Evolutionary conservation across 2,329 filamentous ascomycete species (phyloP).

Genomic region (Cladorrhinum sp.): DNA sequence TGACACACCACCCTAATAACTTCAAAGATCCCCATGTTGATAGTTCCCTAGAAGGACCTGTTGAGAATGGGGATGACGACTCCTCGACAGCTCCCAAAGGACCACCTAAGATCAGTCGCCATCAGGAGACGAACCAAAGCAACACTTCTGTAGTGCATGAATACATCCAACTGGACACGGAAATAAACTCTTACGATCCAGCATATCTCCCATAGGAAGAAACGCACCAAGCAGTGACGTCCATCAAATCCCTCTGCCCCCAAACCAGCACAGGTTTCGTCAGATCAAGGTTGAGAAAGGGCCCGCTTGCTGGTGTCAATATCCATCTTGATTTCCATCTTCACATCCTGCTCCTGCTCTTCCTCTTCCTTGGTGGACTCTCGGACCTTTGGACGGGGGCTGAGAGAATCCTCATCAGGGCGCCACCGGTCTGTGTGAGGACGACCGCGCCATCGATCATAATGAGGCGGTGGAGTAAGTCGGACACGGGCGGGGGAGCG

Average conservation of each 20-base stretch:
- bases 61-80: background rate
- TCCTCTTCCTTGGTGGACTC: background rate
- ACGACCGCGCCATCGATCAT: background rate
- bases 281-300: background rate
- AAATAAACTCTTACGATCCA: background rate
- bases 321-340: background rate
- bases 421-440: conserved; percentile 9
- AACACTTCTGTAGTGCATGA: background rate
- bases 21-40: background rate
- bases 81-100: background rate
- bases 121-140: background rate
- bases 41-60: background rate
- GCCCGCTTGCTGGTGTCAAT: conserved; percentile 1
- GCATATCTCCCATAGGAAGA: background rate
- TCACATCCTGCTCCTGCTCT: background rate
- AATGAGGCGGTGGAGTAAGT: conserved; percentile 6
- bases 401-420: background rate
- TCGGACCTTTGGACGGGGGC: background rate
- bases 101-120: background rate
- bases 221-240: background rate
- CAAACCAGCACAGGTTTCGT: background rate
- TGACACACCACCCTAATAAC: background rate
- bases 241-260: background rate
- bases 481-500: conserved; percentile 1
- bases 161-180: background rate